These are phyloP conservation scores for Bipolaris cookei DNA, from an alignment of 2,329 filamentous ascomycete species.

Conservation along the genomic window DNA sequence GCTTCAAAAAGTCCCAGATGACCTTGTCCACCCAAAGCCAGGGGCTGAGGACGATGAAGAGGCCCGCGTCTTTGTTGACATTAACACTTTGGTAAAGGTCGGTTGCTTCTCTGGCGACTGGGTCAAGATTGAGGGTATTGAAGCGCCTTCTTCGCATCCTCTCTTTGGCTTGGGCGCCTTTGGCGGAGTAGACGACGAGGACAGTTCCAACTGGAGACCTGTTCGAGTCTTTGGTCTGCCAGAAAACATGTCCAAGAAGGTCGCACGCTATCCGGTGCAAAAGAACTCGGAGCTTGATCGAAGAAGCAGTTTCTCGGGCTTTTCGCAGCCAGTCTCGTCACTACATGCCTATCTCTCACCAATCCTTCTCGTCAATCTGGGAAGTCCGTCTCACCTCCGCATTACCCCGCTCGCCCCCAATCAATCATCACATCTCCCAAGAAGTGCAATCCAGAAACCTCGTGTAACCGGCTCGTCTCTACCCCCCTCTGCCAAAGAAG, in stretches of 20 bases:
- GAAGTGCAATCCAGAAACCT: slow-evolving; percentile 51
- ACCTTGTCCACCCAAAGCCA: slow-evolving; percentile 85
- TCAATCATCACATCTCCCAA: slow-evolving; percentile 46
- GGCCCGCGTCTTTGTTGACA: slow-evolving; percentile 87
- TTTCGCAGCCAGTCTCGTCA: slow-evolving; percentile 33
- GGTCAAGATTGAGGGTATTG: slow-evolving; percentile 81
- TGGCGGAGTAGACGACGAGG: slow-evolving; percentile 67
- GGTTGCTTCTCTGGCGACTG: slow-evolving; percentile 98
- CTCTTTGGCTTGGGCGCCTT: slow-evolving; percentile 73
- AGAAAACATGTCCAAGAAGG: slow-evolving; percentile 66
- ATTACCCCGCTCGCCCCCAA: slow-evolving; percentile 71
- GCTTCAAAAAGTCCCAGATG: slow-evolving; percentile 72
- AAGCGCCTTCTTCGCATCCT: slow-evolving; percentile 73
- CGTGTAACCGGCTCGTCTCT: slow-evolving; percentile 54
- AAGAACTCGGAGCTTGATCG: slow-evolving; percentile 47
- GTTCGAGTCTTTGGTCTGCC: slow-evolving; percentile 89
- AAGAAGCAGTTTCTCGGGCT: slow-evolving; percentile 57
- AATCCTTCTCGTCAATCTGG: slow-evolving; percentile 83
- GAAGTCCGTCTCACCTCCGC: slow-evolving; percentile 77
- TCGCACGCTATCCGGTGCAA: slow-evolving; percentile 62
- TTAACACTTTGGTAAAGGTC: slow-evolving; percentile 82
- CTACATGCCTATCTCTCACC: slow-evolving; percentile 76
- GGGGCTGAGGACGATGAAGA: slow-evolving; percentile 83
- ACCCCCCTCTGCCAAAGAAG: slow-evolving; percentile 72
- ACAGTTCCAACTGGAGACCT: slow-evolving; percentile 73